Base-by-base conservation (phyloP, 2,329 filamentous ascomycete genomes). In the Curvularia sp. region DNA sequence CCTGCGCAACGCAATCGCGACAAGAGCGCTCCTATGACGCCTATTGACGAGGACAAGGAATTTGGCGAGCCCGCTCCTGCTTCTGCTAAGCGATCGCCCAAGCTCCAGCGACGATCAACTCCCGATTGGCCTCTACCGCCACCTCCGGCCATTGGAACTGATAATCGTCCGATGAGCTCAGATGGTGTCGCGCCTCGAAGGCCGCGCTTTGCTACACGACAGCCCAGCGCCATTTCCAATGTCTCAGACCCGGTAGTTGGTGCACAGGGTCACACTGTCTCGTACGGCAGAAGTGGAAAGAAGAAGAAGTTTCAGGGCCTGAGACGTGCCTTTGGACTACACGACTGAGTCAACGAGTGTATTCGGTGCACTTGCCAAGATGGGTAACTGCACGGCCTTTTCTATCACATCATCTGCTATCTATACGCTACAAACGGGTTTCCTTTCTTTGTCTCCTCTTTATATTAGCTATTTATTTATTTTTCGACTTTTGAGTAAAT, bases 291-390 rank as follows among this genome's bases (percentile, higher is more conserved):
- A 50, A 76, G 74, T 5, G 68, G 69, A 18, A 82, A 80, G 74
- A 85, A 84, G 78, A 91, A 91, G 82, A 90, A 88, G 76, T 91
- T 92, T 75, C 82, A 83, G 41, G 78, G 81, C 53, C 75, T 92
- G 71, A 85, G 89, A 73, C 85, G 82, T 73, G 88, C 89, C 74
- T 89, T 92, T 76, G 80, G 82, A 48, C 73, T 87, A 49, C 77
- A 85, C 70, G 83, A 85, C 68, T 87, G 74, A 78, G 25, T 27
- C 4, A 7, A 7, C 25, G 7, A 27, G 25, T 27, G 25, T 27
- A 27, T 27, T 7, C 25, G 7, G 25, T 27, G 25, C 3, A 4
- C 7, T 27, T 27, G 3, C 25, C 25, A 27, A 27, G 25, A 3
- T 4, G 25, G 3, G 7, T 27, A 27, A 27, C 25, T 36, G 15